These are phyloP conservation scores for Allium fistulosum DNA, from an alignment of 106 monocot genomes.

Conservation along the genomic window DNA sequence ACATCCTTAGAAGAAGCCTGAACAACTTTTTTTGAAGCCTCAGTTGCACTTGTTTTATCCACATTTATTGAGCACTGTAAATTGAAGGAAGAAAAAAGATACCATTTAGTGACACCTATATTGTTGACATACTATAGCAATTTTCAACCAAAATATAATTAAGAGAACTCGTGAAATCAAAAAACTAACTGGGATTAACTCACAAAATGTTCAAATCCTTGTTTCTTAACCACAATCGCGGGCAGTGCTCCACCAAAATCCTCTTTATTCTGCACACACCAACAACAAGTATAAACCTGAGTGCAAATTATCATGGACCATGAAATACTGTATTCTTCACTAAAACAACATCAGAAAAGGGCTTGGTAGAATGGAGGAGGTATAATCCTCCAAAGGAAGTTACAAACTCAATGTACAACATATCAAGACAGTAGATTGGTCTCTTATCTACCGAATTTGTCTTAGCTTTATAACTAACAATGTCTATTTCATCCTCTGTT, in stretches of 20 bases:
- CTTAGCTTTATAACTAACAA: too few relatives aligned
- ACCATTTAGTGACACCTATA: background rate
- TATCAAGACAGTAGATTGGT: too few relatives aligned
- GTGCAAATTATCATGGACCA: background rate
- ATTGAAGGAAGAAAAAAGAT: constrained; percentile 3
- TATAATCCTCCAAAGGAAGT: too few relatives aligned
- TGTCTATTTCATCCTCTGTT: too few relatives aligned
- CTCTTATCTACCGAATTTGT: too few relatives aligned
- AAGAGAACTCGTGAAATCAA: background rate
- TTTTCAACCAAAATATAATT: background rate
- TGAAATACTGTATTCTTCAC: too few relatives aligned
- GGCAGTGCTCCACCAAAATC: constrained; percentile 61
- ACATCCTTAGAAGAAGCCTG: constrained; percentile 12
- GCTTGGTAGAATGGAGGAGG: too few relatives aligned
- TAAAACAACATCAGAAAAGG: too few relatives aligned
- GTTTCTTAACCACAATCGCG: constrained; percentile 41
- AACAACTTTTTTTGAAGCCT: constrained; percentile 19
- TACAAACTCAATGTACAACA: too few relatives aligned
- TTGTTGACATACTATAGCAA: too few relatives aligned
- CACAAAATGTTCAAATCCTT: constrained; percentile 56
- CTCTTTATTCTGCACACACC: constrained; percentile 51
- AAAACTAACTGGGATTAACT: constrained; percentile 15
- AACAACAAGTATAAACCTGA: constrained; percentile 2
- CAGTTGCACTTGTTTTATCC: constrained; percentile 22
- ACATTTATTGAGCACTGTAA: constrained; percentile 17